Conservation (phyloP, 2,329 filamentous ascomycete species). For the Aspergillus fijiensis region DNA sequence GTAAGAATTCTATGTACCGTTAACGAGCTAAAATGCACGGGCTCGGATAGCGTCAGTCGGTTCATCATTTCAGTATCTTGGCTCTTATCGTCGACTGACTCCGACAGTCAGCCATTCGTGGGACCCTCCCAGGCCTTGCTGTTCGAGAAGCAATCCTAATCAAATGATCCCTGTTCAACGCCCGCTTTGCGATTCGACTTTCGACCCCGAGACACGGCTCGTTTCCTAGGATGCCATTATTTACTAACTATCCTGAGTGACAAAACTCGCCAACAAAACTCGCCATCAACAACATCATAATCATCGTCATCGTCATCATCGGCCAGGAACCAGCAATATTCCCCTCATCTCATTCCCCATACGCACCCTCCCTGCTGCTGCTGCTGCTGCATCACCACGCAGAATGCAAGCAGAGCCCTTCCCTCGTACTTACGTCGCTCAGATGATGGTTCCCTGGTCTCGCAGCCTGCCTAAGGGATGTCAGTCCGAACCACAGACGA, state of each 20-base stretch:
- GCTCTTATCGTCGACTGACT: slow-evolving; percentile 3
- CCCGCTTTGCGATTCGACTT: background rate
- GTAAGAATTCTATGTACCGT: background rate
- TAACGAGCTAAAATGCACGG: background rate
- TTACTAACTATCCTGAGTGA: background rate
- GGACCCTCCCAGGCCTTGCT: background rate
- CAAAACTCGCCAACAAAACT: background rate
- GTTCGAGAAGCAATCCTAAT: background rate
- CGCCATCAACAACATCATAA: slow-evolving; percentile 35
- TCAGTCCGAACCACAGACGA: slow-evolving; percentile 56
- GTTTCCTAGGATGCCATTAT: slow-evolving; percentile 11
- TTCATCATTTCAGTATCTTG: background rate
- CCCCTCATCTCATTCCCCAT: background rate
- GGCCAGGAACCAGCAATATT: slow-evolving; percentile 2
- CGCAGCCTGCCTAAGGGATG: slow-evolving; percentile 1
- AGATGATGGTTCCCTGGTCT: background rate
- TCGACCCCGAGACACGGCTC: slow-evolving; percentile 10
- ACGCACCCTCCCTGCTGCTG: background rate
- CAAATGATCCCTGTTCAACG: slow-evolving; percentile 1
- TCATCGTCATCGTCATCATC: slow-evolving; percentile 36
- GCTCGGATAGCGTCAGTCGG: background rate
- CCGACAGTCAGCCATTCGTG: background rate
- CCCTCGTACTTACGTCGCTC: slow-evolving; percentile 7
- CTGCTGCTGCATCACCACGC: background rate
- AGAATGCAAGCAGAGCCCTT: background rate